phyloP scores from a whole-genome alignment of 305 asterid species.

The Fraxinus sp. region DNA sequence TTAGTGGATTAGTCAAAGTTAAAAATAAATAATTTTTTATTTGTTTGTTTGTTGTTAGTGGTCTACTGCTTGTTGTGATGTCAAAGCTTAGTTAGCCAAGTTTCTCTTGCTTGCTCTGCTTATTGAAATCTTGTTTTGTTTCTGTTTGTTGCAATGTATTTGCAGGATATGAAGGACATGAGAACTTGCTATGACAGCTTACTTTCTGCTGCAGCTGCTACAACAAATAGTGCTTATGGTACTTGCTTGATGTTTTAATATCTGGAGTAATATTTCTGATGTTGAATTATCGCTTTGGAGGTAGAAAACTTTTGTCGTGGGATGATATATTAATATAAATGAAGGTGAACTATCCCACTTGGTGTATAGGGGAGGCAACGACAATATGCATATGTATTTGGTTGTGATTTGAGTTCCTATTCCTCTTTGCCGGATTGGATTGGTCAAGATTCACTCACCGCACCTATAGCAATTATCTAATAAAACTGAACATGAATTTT shows the following conservation, averaged over 20 bases:
- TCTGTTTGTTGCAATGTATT: conserved; percentile 20
- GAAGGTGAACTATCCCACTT: not conserved
- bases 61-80: not conserved
- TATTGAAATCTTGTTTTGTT: conserved; percentile 9
- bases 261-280: conserved; percentile 12
- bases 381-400: not conserved
- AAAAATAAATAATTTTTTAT: not conserved
- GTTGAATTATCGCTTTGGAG: conserved; percentile 9
- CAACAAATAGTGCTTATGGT: conserved; percentile 94
- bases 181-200: conserved; percentile 84
- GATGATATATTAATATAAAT: not conserved
- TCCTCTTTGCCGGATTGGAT: not conserved
- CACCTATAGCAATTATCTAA: not conserved
- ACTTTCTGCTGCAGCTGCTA: conserved; percentile 94
- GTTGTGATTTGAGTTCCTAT: not conserved
- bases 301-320: not conserved
- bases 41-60: not conserved
- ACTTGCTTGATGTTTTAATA: conserved; percentile 29
- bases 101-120: not conserved
- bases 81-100: not conserved
- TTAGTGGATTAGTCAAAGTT: not conserved
- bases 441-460: not conserved
- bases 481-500: not conserved
- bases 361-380: not conserved
- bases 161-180: conserved; percentile 95